Conservation (phyloP, 176 grass and related monocot genomes). For the Thinopyrum elongatum region DNA sequence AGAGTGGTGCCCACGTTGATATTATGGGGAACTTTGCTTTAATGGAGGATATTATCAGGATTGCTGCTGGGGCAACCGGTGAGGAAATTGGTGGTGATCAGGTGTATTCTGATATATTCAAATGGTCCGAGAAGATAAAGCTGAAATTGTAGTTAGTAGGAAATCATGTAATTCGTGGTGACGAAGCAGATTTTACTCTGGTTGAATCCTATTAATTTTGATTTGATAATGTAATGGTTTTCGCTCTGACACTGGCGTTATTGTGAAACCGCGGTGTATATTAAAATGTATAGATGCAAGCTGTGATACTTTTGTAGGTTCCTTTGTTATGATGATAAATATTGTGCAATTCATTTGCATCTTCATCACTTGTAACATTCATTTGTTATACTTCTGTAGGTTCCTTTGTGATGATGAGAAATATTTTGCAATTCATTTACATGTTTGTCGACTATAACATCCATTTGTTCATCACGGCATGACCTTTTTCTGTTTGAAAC, state of each 20-base stretch:
- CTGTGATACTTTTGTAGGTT: neutral
- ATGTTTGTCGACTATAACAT: neutral
- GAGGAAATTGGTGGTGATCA: conserved; percentile 80
- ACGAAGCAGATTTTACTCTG: neutral
- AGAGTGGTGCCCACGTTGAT: conserved; percentile 96
- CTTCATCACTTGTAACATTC: neutral
- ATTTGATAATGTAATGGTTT: conserved; percentile 26
- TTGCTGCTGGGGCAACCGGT: conserved; percentile 78
- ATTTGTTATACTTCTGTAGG: neutral
- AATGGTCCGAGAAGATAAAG: conserved; percentile 91
- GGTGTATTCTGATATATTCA: conserved; percentile 90
- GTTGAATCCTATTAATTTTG: conserved; percentile 32
- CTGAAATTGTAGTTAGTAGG: conserved; percentile 52
- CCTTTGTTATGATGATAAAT: neutral
- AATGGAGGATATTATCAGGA: conserved; percentile 91
- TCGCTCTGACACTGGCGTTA: neutral
- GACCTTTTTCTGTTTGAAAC: neutral
- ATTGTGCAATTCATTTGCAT: neutral
- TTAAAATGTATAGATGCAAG: conserved; percentile 46
- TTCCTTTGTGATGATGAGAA: neutral
- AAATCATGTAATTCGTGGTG: neutral
- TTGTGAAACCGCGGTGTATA: conserved; percentile 30
- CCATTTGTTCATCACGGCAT: neutral
- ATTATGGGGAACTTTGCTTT: conserved; percentile 99
- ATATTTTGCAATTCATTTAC: neutral